These are phyloP conservation scores for Ilex asprella DNA, from an alignment of 257 asterid genomes.

Conservation along the genomic window DNA sequence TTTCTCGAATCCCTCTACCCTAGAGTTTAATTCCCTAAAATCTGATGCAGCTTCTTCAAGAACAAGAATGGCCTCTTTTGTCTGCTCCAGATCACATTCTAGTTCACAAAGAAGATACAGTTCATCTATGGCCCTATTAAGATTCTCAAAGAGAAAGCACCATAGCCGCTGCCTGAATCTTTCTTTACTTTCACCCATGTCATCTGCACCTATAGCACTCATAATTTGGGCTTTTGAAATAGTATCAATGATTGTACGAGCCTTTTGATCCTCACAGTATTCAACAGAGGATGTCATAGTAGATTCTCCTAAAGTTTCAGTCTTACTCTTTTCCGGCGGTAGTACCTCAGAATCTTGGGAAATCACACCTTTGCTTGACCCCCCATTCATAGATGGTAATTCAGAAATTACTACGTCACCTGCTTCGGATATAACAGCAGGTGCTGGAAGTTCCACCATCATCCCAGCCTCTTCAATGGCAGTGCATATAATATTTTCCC, in stretches of 20 bases:
- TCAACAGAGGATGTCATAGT: conserved; percentile 25
- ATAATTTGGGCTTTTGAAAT: conserved; percentile 26
- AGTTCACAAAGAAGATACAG: conserved; percentile 98
- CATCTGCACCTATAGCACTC: conserved; percentile 35
- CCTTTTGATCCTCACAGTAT: conserved; percentile 21
- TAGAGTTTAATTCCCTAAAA: conserved; percentile 69
- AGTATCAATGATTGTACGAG: conserved; percentile 32
- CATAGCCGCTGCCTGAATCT: conserved; percentile 97
- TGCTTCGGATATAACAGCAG: not conserved
- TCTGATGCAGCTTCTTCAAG: conserved; percentile 98
- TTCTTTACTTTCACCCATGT: conserved; percentile 70
- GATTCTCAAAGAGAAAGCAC: conserved; percentile 98
- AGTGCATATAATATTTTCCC: conserved; percentile 16
- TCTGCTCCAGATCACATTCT: conserved; percentile 93
- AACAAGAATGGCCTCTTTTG: conserved; percentile 90
- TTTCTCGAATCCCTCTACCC: conserved; percentile 90
- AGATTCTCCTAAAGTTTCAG: conserved; percentile 26
- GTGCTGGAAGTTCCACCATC: conserved; percentile 8
- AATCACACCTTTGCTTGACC: conserved; percentile 18
- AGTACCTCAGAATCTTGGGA: conserved; percentile 16
- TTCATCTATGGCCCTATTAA: conserved; percentile 92
- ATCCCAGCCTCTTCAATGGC: conserved; percentile 26
- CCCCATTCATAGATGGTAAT: conserved; percentile 19
- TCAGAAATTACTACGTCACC: conserved; percentile 13
- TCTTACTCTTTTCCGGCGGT: conserved; percentile 22